Evolutionary conservation across 768 basidiomycete species (phyloP).

Genomic region (Kondoa malvinella): DNA sequence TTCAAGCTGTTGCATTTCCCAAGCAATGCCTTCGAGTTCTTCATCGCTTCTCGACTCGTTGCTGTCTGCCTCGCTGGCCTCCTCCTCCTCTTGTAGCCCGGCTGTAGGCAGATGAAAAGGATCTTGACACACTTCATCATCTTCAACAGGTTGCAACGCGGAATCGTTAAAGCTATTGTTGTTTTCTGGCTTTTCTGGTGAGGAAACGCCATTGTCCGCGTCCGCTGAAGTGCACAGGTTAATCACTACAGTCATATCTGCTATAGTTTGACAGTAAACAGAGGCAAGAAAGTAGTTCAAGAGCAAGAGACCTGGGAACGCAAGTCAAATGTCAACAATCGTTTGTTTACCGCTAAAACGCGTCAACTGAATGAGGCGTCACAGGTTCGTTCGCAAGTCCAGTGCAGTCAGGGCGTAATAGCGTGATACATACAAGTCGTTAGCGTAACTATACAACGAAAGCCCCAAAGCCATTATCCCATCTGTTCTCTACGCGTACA

Average conservation of each 20-base stretch:
- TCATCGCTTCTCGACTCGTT: not conserved
- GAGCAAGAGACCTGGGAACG: not conserved
- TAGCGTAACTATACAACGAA: too few relatives aligned
- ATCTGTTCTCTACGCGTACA: too few relatives aligned
- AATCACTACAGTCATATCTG: not conserved
- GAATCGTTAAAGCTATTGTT: not conserved
- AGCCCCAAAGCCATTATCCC: too few relatives aligned
- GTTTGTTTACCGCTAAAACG: too few relatives aligned
- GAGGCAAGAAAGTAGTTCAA: not conserved
- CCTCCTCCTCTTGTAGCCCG: too few relatives aligned
- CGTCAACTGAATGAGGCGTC: too few relatives aligned
- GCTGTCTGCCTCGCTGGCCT: not conserved
- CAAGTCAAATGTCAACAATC: too few relatives aligned
- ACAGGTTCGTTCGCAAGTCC: too few relatives aligned
- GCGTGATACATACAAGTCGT: too few relatives aligned
- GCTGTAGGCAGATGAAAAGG: not conserved
- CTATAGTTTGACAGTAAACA: too few relatives aligned
- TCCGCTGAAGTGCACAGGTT: not conserved
- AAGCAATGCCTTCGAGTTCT: conserved; percentile 7
- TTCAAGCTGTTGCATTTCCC: conserved; percentile 3
- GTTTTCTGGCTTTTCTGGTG: not conserved
- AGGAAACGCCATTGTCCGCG: not conserved
- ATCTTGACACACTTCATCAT: not conserved
- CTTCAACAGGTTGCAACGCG: not conserved
- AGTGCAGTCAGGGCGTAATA: too few relatives aligned